Evolutionary conservation across 805 yeast species (phyloP).

Genomic region (Candida morakotiae): DNA sequence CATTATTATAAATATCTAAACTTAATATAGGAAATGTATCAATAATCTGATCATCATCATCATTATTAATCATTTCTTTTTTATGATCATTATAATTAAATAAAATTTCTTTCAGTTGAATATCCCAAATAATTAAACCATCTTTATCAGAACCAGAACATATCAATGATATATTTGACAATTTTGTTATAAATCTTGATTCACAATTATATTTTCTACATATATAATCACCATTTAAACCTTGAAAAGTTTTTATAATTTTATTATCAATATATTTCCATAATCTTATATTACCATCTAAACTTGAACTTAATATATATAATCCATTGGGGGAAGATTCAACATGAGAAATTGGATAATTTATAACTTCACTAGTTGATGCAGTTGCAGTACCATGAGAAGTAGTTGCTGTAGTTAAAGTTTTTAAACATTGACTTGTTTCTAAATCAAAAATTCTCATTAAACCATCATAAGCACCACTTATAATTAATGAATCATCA

Average conservation of each 20-base stretch:
- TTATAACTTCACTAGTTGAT: slow-evolving; percentile 43
- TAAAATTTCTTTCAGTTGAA: slow-evolving; percentile 53
- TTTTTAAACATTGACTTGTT: slow-evolving; percentile 88
- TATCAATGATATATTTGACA: slow-evolving; percentile 35
- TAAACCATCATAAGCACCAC: slow-evolving; percentile 89
- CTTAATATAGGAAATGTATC: slow-evolving; percentile 46
- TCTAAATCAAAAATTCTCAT: slow-evolving; percentile 85
- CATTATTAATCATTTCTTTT: slow-evolving; percentile 5
- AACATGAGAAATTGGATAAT: slow-evolving; percentile 73
- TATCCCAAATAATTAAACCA: slow-evolving; percentile 59
- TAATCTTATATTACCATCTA: slow-evolving; percentile 73
- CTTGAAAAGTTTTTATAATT: slow-evolving; percentile 69
- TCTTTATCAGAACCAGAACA: slow-evolving; percentile 61
- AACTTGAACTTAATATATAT: slow-evolving; percentile 69
- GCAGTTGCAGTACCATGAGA: slow-evolving; percentile 59
- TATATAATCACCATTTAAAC: slow-evolving; percentile 28
- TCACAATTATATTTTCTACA: slow-evolving; percentile 52
- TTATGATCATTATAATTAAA: slow-evolving; percentile 15
- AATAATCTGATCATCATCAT: no score
- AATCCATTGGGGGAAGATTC: slow-evolving; percentile 76
- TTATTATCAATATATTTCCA: slow-evolving; percentile 86
- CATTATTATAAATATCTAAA: slow-evolving; percentile 35
- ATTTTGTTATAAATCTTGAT: slow-evolving; percentile 44
- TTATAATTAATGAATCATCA: slow-evolving; percentile 77
- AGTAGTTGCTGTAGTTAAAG: slow-evolving; percentile 70